Evolutionary conservation across 2,329 filamentous ascomycete species (phyloP).

Genomic region (Ilyonectria sp.): DNA sequence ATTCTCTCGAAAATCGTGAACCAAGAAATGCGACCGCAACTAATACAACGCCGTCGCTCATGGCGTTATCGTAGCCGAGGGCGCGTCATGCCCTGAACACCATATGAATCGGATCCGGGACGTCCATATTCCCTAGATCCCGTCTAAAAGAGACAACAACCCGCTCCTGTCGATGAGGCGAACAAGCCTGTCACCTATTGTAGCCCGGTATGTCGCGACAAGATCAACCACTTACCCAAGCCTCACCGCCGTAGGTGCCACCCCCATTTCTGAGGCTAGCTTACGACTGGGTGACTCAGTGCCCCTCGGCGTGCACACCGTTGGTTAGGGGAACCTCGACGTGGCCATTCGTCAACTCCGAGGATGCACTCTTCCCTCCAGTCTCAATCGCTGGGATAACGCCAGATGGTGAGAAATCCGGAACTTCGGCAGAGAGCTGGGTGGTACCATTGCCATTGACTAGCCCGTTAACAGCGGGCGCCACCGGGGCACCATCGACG

Average conservation of each 20-base stretch:
- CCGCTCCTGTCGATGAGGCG: conserved; percentile 25
- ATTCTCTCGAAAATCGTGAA: conserved; percentile 34
- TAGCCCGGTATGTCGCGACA: conserved; percentile 14
- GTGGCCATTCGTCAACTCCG: conserved; percentile 42
- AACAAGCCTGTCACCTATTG: neutral
- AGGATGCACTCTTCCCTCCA: conserved; percentile 28
- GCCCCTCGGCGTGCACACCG: conserved; percentile 47
- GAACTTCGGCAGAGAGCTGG: conserved; percentile 57
- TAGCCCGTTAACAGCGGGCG: conserved; percentile 54
- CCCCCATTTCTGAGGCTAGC: conserved; percentile 19
- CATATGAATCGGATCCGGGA: conserved; percentile 40
- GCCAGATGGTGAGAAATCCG: conserved; percentile 57
- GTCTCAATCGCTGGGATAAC: conserved; percentile 32
- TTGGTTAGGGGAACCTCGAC: conserved; percentile 44
- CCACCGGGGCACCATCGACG: conserved; percentile 53
- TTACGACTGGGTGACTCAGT: conserved; percentile 36
- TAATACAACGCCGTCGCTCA: conserved; percentile 38
- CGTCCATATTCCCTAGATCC: conserved; percentile 35
- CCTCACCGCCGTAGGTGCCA: conserved; percentile 23
- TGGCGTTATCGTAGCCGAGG: conserved; percentile 35
- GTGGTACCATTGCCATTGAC: conserved; percentile 49
- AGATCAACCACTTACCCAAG: conserved; percentile 20
- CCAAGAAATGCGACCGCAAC: conserved; percentile 37
- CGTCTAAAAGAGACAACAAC: conserved; percentile 29
- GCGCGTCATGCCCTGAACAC: conserved; percentile 36